These are phyloP conservation scores for Bipolaris zeicola DNA, from an alignment of 2,329 filamentous ascomycete genomes.

Conservation along the genomic window DNA sequence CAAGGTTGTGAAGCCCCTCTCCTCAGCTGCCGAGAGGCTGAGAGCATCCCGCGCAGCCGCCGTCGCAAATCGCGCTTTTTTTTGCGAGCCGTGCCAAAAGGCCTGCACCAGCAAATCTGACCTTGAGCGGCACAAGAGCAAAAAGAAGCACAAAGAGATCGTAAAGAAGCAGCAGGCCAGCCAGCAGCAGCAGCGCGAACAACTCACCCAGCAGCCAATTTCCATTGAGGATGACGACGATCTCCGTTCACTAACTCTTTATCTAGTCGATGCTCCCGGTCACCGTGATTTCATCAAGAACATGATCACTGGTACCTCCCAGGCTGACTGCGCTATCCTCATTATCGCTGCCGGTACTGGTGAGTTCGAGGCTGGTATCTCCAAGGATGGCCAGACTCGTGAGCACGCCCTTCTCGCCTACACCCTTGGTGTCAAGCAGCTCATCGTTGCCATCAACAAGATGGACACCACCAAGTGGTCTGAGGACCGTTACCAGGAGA, in stretches of 20 bases:
- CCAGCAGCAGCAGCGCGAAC: not conserved
- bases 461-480: conserved; percentile 99
- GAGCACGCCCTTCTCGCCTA: conserved; percentile 99
- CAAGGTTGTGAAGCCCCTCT: too few relatives aligned
- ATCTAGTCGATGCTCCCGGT: conserved; percentile 76
- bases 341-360: conserved; percentile 99
- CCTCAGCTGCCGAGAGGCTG: too few relatives aligned
- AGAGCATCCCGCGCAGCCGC: not conserved
- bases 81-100: not conserved
- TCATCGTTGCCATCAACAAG: conserved; percentile 99
- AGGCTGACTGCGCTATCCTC: conserved; percentile 99
- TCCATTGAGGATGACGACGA: not conserved
- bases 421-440: conserved; percentile 99
- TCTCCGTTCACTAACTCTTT: conserved; percentile 12
- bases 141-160: not conserved
- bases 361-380: conserved; percentile 99
- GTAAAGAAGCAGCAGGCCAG: not conserved
- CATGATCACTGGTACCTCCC: conserved; percentile 99
- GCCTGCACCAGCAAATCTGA: not conserved
- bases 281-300: conserved; percentile 99
- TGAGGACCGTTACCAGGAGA: conserved; percentile 95
- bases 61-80: not conserved
- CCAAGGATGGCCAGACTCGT: conserved; percentile 99
- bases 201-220: not conserved
- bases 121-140: not conserved